phyloP scores from a whole-genome alignment of 2,329 filamentous ascomycete genomes.

The Monilinia polystroma region DNA sequence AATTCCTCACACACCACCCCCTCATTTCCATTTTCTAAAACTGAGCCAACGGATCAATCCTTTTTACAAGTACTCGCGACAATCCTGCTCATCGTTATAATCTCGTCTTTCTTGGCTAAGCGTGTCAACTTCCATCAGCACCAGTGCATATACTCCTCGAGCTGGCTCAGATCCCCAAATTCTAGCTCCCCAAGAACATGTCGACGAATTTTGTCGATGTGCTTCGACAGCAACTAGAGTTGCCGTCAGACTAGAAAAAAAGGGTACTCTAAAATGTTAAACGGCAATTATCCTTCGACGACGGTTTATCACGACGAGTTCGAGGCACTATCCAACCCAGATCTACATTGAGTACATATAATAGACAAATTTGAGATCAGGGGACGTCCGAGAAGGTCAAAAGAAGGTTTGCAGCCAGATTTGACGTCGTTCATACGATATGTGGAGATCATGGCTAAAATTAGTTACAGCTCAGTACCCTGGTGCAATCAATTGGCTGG shows the following conservation, averaged over 20 bases:
- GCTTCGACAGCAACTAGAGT: neutral
- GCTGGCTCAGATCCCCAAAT: neutral
- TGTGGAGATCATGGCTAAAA: neutral
- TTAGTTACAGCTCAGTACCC: neutral
- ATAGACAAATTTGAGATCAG: neutral
- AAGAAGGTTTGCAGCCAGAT: conserved; percentile 4
- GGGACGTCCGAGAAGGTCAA: neutral
- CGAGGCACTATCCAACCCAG: neutral
- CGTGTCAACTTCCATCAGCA: neutral
- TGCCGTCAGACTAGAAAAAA: conserved; percentile 1
- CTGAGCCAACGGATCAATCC: neutral
- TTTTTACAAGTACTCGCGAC: neutral
- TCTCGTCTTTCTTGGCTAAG: neutral
- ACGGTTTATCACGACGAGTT: neutral
- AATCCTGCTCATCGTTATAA: neutral
- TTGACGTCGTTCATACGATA: neutral
- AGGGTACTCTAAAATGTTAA: neutral
- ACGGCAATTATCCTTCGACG: neutral
- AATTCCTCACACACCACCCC: neutral
- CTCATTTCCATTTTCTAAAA: neutral
- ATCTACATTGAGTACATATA: neutral
- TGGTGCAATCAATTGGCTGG: neutral
- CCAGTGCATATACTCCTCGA: neutral
- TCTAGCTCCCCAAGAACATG: neutral
- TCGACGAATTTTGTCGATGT: neutral